A percentile compares a stretch with the other conserved stretches of the same genome.
Conservation (phyloP, 345 rosid species). For the Euphorbia lathyris region DNA sequence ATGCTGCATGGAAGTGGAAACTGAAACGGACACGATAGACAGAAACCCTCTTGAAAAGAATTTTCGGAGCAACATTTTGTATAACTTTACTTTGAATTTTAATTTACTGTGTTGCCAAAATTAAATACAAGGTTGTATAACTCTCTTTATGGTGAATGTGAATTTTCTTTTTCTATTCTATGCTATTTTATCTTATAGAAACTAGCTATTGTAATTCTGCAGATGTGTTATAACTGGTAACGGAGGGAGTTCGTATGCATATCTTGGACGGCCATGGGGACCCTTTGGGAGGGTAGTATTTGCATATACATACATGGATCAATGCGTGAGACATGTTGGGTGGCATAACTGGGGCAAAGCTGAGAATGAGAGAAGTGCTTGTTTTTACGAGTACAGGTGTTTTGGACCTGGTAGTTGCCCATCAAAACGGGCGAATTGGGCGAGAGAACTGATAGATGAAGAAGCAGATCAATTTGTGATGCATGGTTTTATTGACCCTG, state of each 20-base stretch:
- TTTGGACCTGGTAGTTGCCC: slow-evolving; percentile 80
- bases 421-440: slow-evolving; percentile 70
- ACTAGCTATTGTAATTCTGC: slow-evolving; percentile 17
- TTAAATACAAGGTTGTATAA: background rate
- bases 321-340: slow-evolving; percentile 58
- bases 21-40: too few species aligned
- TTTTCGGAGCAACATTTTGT: too few species aligned
- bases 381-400: slow-evolving; percentile 96
- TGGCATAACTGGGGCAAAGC: slow-evolving; percentile 92
- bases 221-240: slow-evolving; percentile 92
- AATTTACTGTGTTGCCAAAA: background rate
- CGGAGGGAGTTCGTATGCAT: slow-evolving; percentile 53
- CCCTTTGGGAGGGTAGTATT: slow-evolving; percentile 90
- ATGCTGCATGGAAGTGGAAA: too few species aligned
- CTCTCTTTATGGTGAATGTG: too few species aligned
- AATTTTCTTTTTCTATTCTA: background rate
- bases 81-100: background rate
- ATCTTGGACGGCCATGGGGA: slow-evolving; percentile 97
- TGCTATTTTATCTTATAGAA: background rate
- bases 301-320: slow-evolving; percentile 80
- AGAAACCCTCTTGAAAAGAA: too few species aligned
- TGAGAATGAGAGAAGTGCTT: slow-evolving; percentile 93
- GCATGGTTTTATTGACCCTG: slow-evolving; percentile 79
- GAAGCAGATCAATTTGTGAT: slow-evolving; percentile 76
- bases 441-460: slow-evolving; percentile 81